Percentiles rank a stretch among this genome's conserved stretches.
phyloP scores from a whole-genome alignment of 2,329 filamentous ascomycete genomes.

The Neocucurbitaria cava region DNA sequence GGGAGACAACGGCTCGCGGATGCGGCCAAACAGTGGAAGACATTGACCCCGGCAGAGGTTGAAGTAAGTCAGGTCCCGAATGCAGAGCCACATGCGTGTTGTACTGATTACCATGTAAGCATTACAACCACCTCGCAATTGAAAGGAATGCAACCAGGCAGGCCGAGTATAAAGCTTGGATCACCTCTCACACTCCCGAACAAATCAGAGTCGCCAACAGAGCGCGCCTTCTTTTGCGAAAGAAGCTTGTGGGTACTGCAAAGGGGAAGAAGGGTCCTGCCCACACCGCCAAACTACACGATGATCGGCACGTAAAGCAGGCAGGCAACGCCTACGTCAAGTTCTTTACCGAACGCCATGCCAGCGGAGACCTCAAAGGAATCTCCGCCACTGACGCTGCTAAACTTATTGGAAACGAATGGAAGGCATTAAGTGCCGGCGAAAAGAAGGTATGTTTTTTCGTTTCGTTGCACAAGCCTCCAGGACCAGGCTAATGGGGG shows the following conservation, averaged over 20 bases:
- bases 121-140: slow-evolving; percentile 60
- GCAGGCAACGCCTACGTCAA: slow-evolving; percentile 48
- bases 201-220: slow-evolving; percentile 66
- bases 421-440: slow-evolving; percentile 53
- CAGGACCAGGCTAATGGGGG: slow-evolving; percentile 28
- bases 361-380: slow-evolving; percentile 59
- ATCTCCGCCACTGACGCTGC: slow-evolving; percentile 50
- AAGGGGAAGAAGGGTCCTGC: slow-evolving; percentile 14
- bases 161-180: slow-evolving; percentile 60
- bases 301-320: slow-evolving; percentile 61
- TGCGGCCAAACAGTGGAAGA: slow-evolving; percentile 27
- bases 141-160: slow-evolving; percentile 54
- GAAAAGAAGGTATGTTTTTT: slow-evolving; percentile 58
- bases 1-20: slow-evolving; percentile 2
- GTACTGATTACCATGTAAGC: slow-evolving; percentile 48
- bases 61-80: slow-evolving; percentile 35
- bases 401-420: slow-evolving; percentile 56
- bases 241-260: slow-evolving; percentile 11
- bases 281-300: slow-evolving; percentile 51
- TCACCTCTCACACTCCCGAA: slow-evolving; percentile 61
- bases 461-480: neutral
- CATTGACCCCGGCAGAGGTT: slow-evolving; percentile 40
- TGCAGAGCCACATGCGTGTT: neutral
- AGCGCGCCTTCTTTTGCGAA: slow-evolving; percentile 56
- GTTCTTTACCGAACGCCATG: slow-evolving; percentile 56